phyloP scores from a whole-genome alignment of 2,329 filamentous ascomycete species.

The Phyllosticta capitalensis region DNA sequence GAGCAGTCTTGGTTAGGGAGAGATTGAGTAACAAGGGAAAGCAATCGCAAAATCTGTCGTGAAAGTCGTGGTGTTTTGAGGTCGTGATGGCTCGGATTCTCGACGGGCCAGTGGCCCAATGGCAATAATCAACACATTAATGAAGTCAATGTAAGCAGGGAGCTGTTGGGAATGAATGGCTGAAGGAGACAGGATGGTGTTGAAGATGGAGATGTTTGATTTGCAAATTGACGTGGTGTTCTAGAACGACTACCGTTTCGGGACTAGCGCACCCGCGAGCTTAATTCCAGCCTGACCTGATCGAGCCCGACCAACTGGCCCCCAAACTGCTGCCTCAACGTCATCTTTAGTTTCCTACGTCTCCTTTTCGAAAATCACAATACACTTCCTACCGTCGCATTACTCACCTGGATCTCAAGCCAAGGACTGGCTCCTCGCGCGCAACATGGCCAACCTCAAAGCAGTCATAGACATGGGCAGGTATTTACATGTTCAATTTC shows the following conservation, averaged over 20 bases:
- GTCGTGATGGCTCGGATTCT: too few relatives aligned
- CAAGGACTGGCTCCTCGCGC: neutral
- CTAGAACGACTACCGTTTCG: neutral
- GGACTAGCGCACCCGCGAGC: neutral
- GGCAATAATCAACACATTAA: too few relatives aligned
- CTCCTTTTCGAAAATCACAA: neutral
- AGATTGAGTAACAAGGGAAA: too few relatives aligned
- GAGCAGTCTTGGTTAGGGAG: neutral
- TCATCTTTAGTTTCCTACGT: neutral
- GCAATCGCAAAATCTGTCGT: too few relatives aligned
- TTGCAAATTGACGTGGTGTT: neutral
- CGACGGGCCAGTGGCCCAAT: too few relatives aligned
- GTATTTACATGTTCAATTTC: neutral
- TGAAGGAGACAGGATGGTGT: neutral
- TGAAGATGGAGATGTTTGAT: neutral
- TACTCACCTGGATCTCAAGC: neutral
- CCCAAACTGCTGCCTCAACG: neutral
- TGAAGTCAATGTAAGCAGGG: too few relatives aligned
- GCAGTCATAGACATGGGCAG: conserved; percentile 16
- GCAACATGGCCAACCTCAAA: conserved; percentile 6
- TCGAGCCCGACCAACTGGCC: neutral
- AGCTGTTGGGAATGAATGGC: neutral
- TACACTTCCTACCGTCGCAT: neutral
- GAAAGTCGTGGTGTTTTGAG: too few relatives aligned
- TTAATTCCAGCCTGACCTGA: neutral